Conservation (phyloP, 2,329 filamentous ascomycete genomes). For the Parastagonospora nodorum region DNA sequence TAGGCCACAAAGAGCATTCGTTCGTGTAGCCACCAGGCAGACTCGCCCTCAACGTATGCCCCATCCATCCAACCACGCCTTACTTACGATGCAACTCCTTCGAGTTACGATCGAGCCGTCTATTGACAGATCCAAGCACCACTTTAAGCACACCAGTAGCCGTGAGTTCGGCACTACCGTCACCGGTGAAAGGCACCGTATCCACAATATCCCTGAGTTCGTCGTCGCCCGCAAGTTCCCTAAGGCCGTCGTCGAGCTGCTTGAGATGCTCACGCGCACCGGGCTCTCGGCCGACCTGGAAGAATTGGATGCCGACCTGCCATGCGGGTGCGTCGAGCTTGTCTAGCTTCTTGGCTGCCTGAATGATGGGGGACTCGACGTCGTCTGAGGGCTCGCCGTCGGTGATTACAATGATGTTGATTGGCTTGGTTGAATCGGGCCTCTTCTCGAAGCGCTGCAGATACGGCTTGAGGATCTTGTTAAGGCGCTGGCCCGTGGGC, state of each 20-base stretch:
- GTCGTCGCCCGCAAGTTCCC: conserved; percentile 55
- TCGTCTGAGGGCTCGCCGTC: conserved; percentile 85
- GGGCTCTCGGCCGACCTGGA: conserved; percentile 82
- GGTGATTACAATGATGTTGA: conserved; percentile 93
- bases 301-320: conserved; percentile 94
- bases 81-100: conserved; percentile 37
- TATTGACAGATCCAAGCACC: conserved; percentile 77
- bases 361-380: conserved; percentile 68
- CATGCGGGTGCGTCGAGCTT: conserved; percentile 70
- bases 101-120: conserved; percentile 61
- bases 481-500: conserved; percentile 73
- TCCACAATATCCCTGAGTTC: conserved; percentile 87
- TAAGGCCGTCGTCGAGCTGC: conserved; percentile 76
- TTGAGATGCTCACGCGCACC: conserved; percentile 68
- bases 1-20: background rate
- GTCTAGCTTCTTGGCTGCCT: conserved; percentile 72
- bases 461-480: conserved; percentile 75
- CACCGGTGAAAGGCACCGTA: conserved; percentile 74
- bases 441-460: conserved; percentile 59
- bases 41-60: background rate
- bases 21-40: background rate
- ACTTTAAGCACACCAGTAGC: conserved; percentile 76
- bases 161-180: conserved; percentile 60
- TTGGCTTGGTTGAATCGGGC: conserved; percentile 66
- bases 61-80: background rate